phyloP scores from a whole-genome alignment of 2,329 filamentous ascomycete genomes.

The Pyricularia sp. region DNA sequence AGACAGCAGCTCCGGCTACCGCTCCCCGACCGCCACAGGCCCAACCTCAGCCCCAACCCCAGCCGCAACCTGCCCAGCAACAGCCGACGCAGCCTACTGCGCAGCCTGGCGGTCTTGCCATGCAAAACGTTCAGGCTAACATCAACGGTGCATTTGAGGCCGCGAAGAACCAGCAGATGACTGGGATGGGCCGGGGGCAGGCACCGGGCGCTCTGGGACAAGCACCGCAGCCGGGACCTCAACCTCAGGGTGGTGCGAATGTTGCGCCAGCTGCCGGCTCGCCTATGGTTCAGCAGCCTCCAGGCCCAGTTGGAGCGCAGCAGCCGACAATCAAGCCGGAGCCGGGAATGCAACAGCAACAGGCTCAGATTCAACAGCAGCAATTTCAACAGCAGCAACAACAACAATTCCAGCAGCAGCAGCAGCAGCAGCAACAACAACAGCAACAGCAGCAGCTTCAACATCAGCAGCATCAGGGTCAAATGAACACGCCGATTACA shows the following conservation, averaged over 20 bases:
- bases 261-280: constrained; percentile 10
- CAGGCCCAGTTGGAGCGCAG: constrained; percentile 14
- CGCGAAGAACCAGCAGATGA: constrained; percentile 32
- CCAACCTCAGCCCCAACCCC: constrained; percentile 2
- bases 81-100: constrained; percentile 16
- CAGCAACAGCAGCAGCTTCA: background rate
- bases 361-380: constrained; percentile 12
- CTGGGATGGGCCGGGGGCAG: constrained; percentile 14
- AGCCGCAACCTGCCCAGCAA: constrained; percentile 5
- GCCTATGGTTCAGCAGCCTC: constrained; percentile 14
- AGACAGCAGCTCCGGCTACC: constrained; percentile 4
- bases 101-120: constrained; percentile 17
- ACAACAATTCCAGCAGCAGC: constrained; percentile 19
- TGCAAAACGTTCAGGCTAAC: constrained; percentile 25
- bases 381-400: constrained; percentile 16
- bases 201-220: constrained; percentile 13
- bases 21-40: constrained; percentile 5
- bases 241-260: constrained; percentile 10
- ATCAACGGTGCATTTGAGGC: constrained; percentile 35
- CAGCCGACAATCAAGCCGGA: constrained; percentile 26
- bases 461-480: background rate
- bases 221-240: constrained; percentile 16
- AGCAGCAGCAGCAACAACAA: constrained; percentile 20
- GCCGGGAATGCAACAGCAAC: constrained; percentile 17
- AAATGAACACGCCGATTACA: background rate